Evolutionary conservation across 768 basidiomycete genomes (phyloP).

Genomic region (Infundibulicybe gibba): DNA sequence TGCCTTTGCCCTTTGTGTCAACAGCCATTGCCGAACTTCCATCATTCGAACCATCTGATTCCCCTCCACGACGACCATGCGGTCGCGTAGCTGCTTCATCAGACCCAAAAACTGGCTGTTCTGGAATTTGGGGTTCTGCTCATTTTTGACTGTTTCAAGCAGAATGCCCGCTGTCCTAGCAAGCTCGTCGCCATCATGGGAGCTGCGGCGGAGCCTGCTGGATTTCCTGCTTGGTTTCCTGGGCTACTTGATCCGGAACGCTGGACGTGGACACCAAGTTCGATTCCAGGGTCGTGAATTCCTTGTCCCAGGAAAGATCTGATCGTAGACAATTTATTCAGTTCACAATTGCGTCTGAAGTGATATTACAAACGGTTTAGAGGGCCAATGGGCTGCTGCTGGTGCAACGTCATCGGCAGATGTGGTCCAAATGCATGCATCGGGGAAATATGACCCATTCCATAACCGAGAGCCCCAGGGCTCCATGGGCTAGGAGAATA

Average conservation of each 20-base stretch:
- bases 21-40: constrained; percentile 20
- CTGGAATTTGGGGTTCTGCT: constrained; percentile 81
- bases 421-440: constrained; percentile 3
- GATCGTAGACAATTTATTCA: background rate
- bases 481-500: too few species aligned
- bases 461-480: background rate
- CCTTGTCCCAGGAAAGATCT: constrained; percentile 61
- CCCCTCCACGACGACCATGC: constrained; percentile 72
- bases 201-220: constrained; percentile 18
- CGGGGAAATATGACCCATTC: constrained; percentile 1
- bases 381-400: constrained; percentile 22
- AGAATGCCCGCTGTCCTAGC: constrained; percentile 78
- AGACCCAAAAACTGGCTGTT: constrained; percentile 81
- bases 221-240: constrained; percentile 13
- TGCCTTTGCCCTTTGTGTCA: constrained; percentile 71
- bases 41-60: constrained; percentile 66
- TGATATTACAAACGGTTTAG: constrained; percentile 37
- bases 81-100: constrained; percentile 83
- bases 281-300: constrained; percentile 51
- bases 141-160: constrained; percentile 69
- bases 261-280: constrained; percentile 29
- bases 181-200: constrained; percentile 60
- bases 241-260: constrained; percentile 2
- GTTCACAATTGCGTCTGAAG: too few species aligned
- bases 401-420: constrained; percentile 9